Evolutionary conservation across 1,284 basidiomycete genomes (phyloP).

Genomic region (Inonotus hispidus): DNA sequence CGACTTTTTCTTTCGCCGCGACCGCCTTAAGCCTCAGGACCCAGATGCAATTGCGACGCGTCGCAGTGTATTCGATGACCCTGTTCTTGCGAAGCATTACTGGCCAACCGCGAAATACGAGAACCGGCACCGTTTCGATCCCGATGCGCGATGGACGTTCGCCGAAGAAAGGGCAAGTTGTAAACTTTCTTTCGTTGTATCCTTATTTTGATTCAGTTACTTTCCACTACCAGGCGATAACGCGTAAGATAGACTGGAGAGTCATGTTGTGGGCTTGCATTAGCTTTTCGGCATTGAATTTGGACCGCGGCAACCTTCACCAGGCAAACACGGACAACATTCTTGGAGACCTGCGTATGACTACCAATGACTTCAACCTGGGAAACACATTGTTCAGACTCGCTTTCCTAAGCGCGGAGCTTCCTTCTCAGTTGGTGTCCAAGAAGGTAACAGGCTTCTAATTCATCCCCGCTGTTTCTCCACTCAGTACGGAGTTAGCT

Average conservation of each 20-base stretch:
- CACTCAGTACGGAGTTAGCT: slow-evolving; percentile 28
- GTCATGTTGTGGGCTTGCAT: slow-evolving; percentile 62
- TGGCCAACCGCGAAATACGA: slow-evolving; percentile 56
- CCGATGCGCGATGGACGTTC: slow-evolving; percentile 62
- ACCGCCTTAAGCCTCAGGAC: slow-evolving; percentile 25
- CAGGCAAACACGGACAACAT: slow-evolving; percentile 68
- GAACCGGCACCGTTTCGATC: slow-evolving; percentile 62
- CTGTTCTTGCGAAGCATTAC: slow-evolving; percentile 45
- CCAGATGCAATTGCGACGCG: slow-evolving; percentile 48
- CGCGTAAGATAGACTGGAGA: slow-evolving; percentile 56
- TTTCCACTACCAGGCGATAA: slow-evolving; percentile 33
- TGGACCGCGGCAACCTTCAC: slow-evolving; percentile 52
- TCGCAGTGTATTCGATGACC: slow-evolving; percentile 54
- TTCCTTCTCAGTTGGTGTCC: slow-evolving; percentile 70
- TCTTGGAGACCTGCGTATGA: slow-evolving; percentile 55
- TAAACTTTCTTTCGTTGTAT: neutral
- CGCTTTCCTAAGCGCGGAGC: slow-evolving; percentile 54
- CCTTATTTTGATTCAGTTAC: neutral
- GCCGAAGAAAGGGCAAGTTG: slow-evolving; percentile 52
- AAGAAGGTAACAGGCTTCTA: slow-evolving; percentile 41
- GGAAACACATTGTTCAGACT: slow-evolving; percentile 57
- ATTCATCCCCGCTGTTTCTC: neutral
- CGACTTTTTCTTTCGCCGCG: slow-evolving; percentile 20
- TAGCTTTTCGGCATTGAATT: slow-evolving; percentile 55
- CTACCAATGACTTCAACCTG: slow-evolving; percentile 60